Evolutionary conservation across 768 basidiomycete genomes (phyloP), one percentile per base, ranked within the genome.

Genomic region (Cystobasidium onofrii): DNA sequence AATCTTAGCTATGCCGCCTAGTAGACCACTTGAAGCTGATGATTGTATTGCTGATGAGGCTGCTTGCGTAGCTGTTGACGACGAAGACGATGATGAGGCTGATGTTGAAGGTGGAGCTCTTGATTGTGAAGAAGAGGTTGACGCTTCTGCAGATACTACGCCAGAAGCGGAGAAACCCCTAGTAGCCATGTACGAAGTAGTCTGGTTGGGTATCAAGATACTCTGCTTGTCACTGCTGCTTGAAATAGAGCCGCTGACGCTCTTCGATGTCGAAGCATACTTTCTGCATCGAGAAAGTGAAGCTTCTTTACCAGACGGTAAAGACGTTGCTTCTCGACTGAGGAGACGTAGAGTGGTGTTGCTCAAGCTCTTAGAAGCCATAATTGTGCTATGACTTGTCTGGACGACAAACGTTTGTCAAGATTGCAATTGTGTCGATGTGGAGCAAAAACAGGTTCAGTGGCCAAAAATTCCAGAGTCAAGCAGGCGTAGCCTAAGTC

Each of bases 1-100:
- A 52, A 83, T 41, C 69, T 78, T 80, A n/a, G 82, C 82, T 52
- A 84, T 60, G 20, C 65, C 54, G 7, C 39, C 39, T 43, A 74
- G 36, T 31, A 66, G 27, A 4, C 57, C 57, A 36, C 15, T 25
- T 39, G 41, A 43, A 9, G 65, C 65, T 36, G 63, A 18, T 27
- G 63, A 10, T 46, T 12, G 20, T 36, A 13, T 4, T 36, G 63
- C 31, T n/a, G n/a, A n/a, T n/a, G n/a, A n/a, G n/a, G n/a, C n/a
- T n/a, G 63, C 43, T 39, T 46, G 33, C 23, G 63, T 46, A 10
- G 63, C 18, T 17, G 63, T n/a, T 39, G 63, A 36, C 34, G 63
- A 34, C 41, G 63, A 64, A 13, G 63, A 36, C n/a, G n/a, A n/a
- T n/a, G n/a, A n/a, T n/a, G n/a, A n/a, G n/a, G n/a, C n/a, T n/a